Base-by-base conservation (phyloP, 2,329 filamentous ascomycete genomes). In the Sporothrix pallida region DNA sequence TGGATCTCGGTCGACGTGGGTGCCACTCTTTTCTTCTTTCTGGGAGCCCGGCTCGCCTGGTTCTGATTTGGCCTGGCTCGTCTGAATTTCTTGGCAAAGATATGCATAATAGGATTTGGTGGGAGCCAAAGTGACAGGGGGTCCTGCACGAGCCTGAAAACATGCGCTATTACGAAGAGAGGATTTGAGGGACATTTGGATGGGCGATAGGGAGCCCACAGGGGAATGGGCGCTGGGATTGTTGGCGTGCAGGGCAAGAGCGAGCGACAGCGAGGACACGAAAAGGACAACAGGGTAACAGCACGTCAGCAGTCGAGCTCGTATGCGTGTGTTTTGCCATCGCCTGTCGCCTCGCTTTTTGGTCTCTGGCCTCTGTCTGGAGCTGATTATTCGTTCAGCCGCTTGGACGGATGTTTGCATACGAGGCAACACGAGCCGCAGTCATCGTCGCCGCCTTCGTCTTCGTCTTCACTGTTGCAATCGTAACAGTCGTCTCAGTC, bases 401-500 rank as follows among this genome's bases (percentile, higher is more conserved):
- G 7, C 46, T 52, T 56, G 52, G 52, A 37, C 31, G 31, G 48
- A 5, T 56, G 52, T 56, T 56, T 37, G 26, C 56, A 37, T 60
- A 60, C 56, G 56, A 37, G 56, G 13, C 8, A 60, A 60, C 56
- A 60, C 56, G 56, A 60, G 56, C 56, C 26, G 56, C 48, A 15
- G 48, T 50, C 13, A 10, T 50, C 13, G 31, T 37, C 31, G 4
- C 7, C 31, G 31, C 7, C 31, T 17, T 52, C 48, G 31, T 37
- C 31, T 7, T 37, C 31, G 31, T 37, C 31, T 17, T 52, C 48
- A 20, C 50, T 7, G 15, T 20, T 13, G 31, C 31, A 37, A 37
- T 37, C 31, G 7, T 37, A 5, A 6, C 31, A 37, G 31, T 7
- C 31, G 7, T 37, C 31, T 37, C 31, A 37, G 31, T 7, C 31